Base-by-base conservation (phyloP, 768 basidiomycete species). In the Mycena capillaripes region DNA sequence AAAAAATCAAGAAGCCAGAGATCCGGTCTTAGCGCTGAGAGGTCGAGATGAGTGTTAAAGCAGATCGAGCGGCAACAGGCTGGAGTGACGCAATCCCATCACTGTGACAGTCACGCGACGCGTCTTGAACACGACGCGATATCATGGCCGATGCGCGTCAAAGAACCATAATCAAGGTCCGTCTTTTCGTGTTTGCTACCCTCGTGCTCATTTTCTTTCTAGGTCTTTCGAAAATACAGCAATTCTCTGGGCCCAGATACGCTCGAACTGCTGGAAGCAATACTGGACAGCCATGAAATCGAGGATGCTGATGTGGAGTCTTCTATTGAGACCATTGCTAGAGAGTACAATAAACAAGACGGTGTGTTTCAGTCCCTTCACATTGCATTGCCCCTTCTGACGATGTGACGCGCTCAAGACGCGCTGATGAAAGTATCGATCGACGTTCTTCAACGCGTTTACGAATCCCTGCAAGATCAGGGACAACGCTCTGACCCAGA, bases 311-410 rank as follows among this genome's bases (percentile, higher is more conserved):
- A 94, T 53, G 84, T 93, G 21, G 94, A 95, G 72, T 86, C 86
- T 46, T 93, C 94, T 52, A 82, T 96, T 16, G 95, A 96, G 76
- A 89, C 91, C 52, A 86, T 97, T 32, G 95, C 95, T 10, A 91
- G 93, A 73, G 95, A 95, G 76, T 97, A 96, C 76, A 95, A 95
- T 76, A 94, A 92, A 76, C 95, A 97, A 81, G 95, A 96, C 85
- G 95, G 95, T 91, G 73, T 48, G 84, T 78, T 19, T 14, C 27
- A 30, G 34, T 25, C 11, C 60, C 27, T 59, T 8, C 11, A 12
- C 65, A 21, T 58, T 21, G 64, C 42, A 10, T 30, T 16, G 34
- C 21, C 32, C 19, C 64, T 55, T 4, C 56, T 67, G 53, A 61
- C 52, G n/a, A 36, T 48, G 52, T 52, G 27, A 21, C 36, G 38